These are phyloP conservation scores for Phyllostachys edulis DNA, from an alignment of 176 grass and related monocot genomes.

Conservation along the genomic window DNA sequence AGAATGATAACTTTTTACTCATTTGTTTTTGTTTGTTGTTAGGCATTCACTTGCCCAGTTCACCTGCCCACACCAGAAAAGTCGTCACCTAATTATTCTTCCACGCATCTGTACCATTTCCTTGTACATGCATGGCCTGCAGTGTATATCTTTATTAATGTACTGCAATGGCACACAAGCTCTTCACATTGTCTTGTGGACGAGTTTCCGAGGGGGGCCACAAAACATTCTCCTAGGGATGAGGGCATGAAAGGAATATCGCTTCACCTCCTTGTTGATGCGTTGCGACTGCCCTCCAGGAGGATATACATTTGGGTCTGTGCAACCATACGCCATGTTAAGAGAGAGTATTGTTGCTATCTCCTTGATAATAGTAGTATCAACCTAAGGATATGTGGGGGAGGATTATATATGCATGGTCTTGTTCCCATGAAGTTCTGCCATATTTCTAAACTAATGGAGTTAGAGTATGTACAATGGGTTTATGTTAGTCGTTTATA, in stretches of 20 bases:
- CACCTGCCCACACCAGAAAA: slow-evolving; percentile 59
- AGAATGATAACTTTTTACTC: slow-evolving; percentile 38
- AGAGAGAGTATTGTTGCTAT: neutral
- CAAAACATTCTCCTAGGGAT: slow-evolving; percentile 74
- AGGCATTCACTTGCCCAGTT: slow-evolving; percentile 42
- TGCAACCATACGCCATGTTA: neutral
- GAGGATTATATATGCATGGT: neutral
- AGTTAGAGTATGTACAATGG: no score
- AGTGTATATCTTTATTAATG: slow-evolving; percentile 21
- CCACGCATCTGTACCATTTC: slow-evolving; percentile 24
- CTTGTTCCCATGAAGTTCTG: slow-evolving; percentile 31
- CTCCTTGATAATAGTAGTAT: slow-evolving; percentile 5
- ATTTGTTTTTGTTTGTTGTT: slow-evolving; percentile 44
- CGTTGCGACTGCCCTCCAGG: neutral
- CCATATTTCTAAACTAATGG: neutral
- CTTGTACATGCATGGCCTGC: slow-evolving; percentile 31
- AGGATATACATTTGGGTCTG: neutral
- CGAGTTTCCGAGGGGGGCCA: neutral
- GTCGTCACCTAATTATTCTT: slow-evolving; percentile 49
- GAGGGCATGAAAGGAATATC: slow-evolving; percentile 39
- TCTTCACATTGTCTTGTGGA: slow-evolving; percentile 25
- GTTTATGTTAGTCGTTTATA: no score
- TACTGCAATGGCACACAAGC: slow-evolving; percentile 13
- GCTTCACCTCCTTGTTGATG: slow-evolving; percentile 23
- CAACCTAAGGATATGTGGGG: slow-evolving; percentile 13